phyloP scores from a whole-genome alignment of 768 basidiomycete species.

The Termitomyces sp. region DNA sequence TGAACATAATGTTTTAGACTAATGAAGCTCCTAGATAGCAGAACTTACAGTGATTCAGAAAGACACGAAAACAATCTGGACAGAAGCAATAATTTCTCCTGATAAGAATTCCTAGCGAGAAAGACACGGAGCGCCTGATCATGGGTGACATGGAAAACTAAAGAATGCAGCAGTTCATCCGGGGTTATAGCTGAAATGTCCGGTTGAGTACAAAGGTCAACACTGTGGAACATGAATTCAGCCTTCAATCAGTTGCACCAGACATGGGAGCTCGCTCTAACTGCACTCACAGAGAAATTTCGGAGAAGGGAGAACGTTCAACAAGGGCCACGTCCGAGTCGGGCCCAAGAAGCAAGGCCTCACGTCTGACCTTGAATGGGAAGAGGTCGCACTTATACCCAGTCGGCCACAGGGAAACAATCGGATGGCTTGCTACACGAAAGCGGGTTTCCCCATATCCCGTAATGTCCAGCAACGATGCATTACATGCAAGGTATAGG shows the following conservation, averaged over 20 bases:
- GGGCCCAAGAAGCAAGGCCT: conserved; percentile 6
- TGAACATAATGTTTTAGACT: not conserved
- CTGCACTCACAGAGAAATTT: conserved; percentile 5
- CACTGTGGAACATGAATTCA: not conserved
- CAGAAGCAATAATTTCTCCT: conserved; percentile 4
- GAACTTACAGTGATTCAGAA: conserved; percentile 4
- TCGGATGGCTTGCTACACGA: conserved; percentile 9
- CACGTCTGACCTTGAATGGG: conserved; percentile 1
- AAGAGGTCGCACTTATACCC: not conserved
- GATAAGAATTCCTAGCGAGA: conserved; percentile 4
- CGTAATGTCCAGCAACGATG: conserved; percentile 9
- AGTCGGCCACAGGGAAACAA: conserved; percentile 8
- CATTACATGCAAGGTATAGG: conserved; percentile 12
- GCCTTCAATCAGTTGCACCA: not conserved
- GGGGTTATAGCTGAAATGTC: conserved; percentile 6
- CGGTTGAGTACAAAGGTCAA: conserved; percentile 8
- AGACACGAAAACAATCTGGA: conserved; percentile 2
- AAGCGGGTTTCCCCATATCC: conserved; percentile 10
- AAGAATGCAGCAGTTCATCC: conserved; percentile 3
- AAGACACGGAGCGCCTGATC: conserved; percentile 13
- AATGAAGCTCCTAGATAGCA: not conserved
- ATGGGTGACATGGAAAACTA: conserved; percentile 10
- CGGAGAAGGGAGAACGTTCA: conserved; percentile 6
- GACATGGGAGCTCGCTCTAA: not conserved
- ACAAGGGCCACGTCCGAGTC: conserved; percentile 6